Conservation (phyloP, 257 asterid genomes). For the Galeopsis tetrahit region DNA sequence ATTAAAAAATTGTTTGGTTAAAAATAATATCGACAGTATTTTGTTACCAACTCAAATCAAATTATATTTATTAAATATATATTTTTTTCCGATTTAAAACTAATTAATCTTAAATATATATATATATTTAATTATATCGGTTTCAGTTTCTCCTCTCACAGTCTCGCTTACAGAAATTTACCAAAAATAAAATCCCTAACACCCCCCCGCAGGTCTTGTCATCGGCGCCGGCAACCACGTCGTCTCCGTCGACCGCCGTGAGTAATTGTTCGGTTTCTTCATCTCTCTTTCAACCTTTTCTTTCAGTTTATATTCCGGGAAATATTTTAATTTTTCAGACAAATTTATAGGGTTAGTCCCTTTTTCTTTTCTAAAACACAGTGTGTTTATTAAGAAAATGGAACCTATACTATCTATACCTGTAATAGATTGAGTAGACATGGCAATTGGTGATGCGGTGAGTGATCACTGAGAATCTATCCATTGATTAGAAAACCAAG, state of each 20-base stretch:
- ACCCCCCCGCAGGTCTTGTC: background rate
- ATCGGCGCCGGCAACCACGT: slow-evolving; percentile 31
- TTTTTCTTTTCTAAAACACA: background rate
- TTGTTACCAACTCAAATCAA: no score
- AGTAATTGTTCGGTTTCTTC: slow-evolving; percentile 16
- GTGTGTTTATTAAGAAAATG: background rate
- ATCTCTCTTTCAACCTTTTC: background rate
- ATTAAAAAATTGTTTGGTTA: no score
- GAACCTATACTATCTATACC: background rate
- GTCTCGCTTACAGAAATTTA: background rate
- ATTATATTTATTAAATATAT: no score
- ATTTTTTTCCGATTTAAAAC: no score
- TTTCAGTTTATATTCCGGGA: background rate
- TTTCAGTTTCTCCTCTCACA: background rate
- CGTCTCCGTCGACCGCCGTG: background rate
- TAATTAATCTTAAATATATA: no score
- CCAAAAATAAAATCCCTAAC: background rate
- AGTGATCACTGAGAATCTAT: background rate
- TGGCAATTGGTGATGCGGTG: slow-evolving; percentile 21
- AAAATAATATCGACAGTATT: no score
- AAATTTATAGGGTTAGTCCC: background rate
- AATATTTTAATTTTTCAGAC: background rate
- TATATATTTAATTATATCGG: no score
- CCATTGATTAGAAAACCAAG: slow-evolving; percentile 24
- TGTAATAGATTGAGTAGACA: slow-evolving; percentile 3